phyloP scores from a whole-genome alignment of 257 asterid genomes.

The Fraxinus excelsior region DNA sequence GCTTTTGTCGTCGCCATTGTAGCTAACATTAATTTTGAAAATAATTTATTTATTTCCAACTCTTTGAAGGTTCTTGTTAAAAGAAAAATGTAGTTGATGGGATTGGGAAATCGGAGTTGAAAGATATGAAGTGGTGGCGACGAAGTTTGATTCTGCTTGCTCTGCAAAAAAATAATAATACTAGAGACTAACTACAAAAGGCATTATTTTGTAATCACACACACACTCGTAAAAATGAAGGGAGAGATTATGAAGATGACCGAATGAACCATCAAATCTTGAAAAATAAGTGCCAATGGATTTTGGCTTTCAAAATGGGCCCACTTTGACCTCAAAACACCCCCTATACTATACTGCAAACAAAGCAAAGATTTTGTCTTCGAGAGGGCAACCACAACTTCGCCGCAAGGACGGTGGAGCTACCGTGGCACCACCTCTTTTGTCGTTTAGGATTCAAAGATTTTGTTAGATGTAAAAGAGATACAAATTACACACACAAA shows the following conservation, averaged over 20 bases:
- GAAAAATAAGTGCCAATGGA: slow-evolving; percentile 48
- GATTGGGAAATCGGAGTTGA: too few relatives aligned
- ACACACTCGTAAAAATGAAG: neutral
- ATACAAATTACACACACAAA: neutral
- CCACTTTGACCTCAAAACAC: slow-evolving; percentile 60
- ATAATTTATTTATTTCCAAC: too few relatives aligned
- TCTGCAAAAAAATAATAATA: too few relatives aligned
- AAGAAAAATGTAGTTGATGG: too few relatives aligned
- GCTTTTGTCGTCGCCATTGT: too few relatives aligned
- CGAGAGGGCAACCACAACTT: slow-evolving; percentile 33
- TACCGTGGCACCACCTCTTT: slow-evolving; percentile 53
- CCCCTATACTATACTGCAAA: slow-evolving; percentile 20
- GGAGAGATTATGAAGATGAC: slow-evolving; percentile 15
- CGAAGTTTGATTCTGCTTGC: too few relatives aligned
- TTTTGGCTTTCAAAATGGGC: slow-evolving; percentile 58
- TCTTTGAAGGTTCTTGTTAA: too few relatives aligned
- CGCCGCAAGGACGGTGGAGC: slow-evolving; percentile 50
- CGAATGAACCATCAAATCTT: slow-evolving; percentile 45
- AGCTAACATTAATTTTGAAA: too few relatives aligned
- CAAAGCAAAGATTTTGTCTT: slow-evolving; percentile 38
- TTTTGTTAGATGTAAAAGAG: slow-evolving; percentile 19
- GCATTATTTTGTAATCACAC: too few relatives aligned
- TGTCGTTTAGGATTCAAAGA: slow-evolving; percentile 35
- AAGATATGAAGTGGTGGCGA: too few relatives aligned
- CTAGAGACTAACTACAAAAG: too few relatives aligned